Evolutionary conservation across 495 filamentous ascomycete genomes (phyloP).

Genomic region (Viridothelium virens): DNA sequence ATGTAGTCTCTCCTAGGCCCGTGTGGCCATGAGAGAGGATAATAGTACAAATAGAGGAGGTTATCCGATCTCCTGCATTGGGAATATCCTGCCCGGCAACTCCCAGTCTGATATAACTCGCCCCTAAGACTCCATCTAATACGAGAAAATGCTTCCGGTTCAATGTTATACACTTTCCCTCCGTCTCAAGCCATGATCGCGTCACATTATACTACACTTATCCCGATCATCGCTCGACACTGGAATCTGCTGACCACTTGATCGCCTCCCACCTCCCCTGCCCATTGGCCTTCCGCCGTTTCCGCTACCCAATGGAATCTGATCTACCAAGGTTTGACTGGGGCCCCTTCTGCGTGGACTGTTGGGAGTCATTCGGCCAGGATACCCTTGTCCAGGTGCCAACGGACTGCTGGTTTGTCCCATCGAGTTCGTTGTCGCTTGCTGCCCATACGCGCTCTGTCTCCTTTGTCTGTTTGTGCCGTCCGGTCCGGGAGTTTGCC

Average conservation of each 20-base stretch:
- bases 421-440: not conserved
- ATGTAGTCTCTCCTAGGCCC: too few species aligned
- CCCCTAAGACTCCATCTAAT: too few species aligned
- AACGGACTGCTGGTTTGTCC: not conserved
- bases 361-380: conserved; percentile 1
- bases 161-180: not conserved
- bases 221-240: conserved; percentile 29
- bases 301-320: not conserved
- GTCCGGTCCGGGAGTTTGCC: conserved; percentile 41
- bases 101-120: too few species aligned
- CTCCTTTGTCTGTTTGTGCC: conserved; percentile 6
- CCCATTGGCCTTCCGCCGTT: not conserved
- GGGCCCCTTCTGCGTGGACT: conserved; percentile 4
- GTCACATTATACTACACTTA: conserved; percentile 36
- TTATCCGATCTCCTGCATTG: too few species aligned
- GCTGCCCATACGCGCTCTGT: conserved; percentile 17
- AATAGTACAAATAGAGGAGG: too few species aligned
- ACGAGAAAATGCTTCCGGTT: too few species aligned
- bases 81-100: too few species aligned
- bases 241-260: conserved; percentile 3
- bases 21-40: too few species aligned
- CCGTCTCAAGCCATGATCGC: not conserved
- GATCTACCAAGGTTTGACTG: not conserved
- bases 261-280: conserved; percentile 16
- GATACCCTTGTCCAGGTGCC: not conserved